Conservation (phyloP, 108 stramenopile genomes). For the Schizochytrium sp. region DNA sequence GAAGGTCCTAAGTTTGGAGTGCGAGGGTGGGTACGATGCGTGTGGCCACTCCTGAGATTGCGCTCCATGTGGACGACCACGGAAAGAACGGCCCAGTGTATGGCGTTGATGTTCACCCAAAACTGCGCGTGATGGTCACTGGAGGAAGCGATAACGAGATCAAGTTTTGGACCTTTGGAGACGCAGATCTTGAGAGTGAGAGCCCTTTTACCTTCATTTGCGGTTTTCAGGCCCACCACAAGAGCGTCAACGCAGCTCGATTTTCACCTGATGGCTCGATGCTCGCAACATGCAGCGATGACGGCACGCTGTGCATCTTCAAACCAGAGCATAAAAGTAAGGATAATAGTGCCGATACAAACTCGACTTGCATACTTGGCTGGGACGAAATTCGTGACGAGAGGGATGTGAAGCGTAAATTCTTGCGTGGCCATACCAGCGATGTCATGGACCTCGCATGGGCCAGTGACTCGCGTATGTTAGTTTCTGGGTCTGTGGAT, state of each 20-base stretch:
- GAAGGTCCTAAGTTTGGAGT: background rate
- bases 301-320: slow-evolving; percentile 48
- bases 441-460: slow-evolving; percentile 38
- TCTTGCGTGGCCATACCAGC: slow-evolving; percentile 22
- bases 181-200: background rate
- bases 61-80: slow-evolving; percentile 41
- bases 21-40: background rate
- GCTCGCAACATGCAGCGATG: slow-evolving; percentile 43
- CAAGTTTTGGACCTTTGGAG: slow-evolving; percentile 44
- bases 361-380: background rate
- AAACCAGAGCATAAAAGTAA: background rate
- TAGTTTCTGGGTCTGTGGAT: slow-evolving; percentile 38
- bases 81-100: slow-evolving; percentile 37
- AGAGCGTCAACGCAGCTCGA: slow-evolving; percentile 57
- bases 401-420: slow-evolving; percentile 31
- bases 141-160: slow-evolving; percentile 50
- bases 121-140: slow-evolving; percentile 42
- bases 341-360: background rate
- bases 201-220: slow-evolving; percentile 15
- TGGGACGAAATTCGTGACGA: slow-evolving; percentile 37
- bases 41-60: slow-evolving; percentile 44
- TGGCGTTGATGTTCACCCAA: slow-evolving; percentile 43
- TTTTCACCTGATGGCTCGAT: slow-evolving; percentile 60
- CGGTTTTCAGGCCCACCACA: slow-evolving; percentile 35
- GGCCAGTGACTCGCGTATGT: background rate